Evolutionary conservation across 2,329 filamentous ascomycete species (phyloP).

Genomic region (Curvularia sp.): DNA sequence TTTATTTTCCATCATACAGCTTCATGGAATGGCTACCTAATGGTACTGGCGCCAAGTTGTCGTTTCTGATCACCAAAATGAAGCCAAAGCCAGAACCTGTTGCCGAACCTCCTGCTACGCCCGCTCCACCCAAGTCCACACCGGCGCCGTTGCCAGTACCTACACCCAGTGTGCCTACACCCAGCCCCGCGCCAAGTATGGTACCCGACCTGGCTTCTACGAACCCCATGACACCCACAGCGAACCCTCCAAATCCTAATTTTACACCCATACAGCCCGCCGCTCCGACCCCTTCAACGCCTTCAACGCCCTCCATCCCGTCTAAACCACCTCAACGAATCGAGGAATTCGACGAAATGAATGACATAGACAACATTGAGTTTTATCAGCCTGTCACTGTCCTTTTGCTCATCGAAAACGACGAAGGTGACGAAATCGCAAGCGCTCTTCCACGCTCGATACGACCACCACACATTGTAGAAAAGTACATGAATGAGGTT

Average conservation of each 20-base stretch:
- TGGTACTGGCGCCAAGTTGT: conserved; percentile 71
- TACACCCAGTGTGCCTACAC: background rate
- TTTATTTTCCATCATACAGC: conserved; percentile 79
- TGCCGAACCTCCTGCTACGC: conserved; percentile 40
- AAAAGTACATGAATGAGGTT: conserved; percentile 51
- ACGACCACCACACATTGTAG: conserved; percentile 52
- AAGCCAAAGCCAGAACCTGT: conserved; percentile 56
- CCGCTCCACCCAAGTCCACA: conserved; percentile 28
- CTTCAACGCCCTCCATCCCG: conserved; percentile 28
- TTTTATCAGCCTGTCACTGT: conserved; percentile 77
- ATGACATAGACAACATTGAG: conserved; percentile 53
- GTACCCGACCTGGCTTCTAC: conserved; percentile 19
- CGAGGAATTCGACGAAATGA: conserved; percentile 53
- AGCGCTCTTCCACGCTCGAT: conserved; percentile 62
- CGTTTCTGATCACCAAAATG: conserved; percentile 78
- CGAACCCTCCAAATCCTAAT: conserved; percentile 15
- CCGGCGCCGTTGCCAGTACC: background rate
- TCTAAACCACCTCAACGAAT: conserved; percentile 44
- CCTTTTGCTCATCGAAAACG: conserved; percentile 61
- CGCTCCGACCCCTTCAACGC: conserved; percentile 15
- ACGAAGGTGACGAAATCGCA: conserved; percentile 57
- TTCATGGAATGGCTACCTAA: conserved; percentile 73
- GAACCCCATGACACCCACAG: conserved; percentile 6
- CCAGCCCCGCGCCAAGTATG: conserved; percentile 9
- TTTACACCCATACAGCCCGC: conserved; percentile 25